phyloP scores from a whole-genome alignment of 2,329 filamentous ascomycete genomes.

The Trichoderma cornu-damae region DNA sequence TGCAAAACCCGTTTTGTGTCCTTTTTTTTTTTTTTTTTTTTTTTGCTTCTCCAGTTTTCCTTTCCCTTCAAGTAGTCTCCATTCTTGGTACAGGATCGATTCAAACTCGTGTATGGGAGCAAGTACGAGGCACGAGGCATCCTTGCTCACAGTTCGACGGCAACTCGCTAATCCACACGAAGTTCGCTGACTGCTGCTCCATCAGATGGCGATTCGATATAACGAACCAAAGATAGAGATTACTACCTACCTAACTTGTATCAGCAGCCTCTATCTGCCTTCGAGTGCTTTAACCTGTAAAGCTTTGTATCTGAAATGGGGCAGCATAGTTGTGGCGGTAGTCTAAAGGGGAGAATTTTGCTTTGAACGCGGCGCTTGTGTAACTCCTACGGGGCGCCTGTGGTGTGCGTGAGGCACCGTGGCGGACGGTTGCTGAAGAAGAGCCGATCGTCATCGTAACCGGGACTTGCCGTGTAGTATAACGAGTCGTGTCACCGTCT shows the following conservation, averaged over 20 bases:
- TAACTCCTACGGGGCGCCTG: background rate
- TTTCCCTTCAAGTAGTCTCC: background rate
- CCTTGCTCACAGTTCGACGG: background rate
- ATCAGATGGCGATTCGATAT: background rate
- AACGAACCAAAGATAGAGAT: too few relatives aligned
- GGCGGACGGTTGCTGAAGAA: background rate
- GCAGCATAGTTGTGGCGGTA: background rate
- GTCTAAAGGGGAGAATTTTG: background rate
- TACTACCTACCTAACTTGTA: background rate
- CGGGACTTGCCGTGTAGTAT: background rate
- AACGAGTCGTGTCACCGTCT: constrained; percentile 5
- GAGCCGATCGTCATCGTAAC: background rate
- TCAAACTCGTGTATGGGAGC: background rate
- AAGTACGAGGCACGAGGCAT: background rate
- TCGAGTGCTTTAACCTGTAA: background rate
- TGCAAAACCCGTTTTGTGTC: background rate
- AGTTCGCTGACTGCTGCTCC: constrained; percentile 1
- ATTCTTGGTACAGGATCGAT: background rate
- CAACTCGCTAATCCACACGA: constrained; percentile 3
- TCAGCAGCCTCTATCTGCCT: background rate
- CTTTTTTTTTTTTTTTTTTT: background rate
- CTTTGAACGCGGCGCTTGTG: background rate
- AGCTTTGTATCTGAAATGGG: background rate
- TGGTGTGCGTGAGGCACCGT: constrained; percentile 4
- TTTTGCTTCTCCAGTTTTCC: background rate